Evolutionary conservation across 176 grass and related monocot genomes (phyloP), one percentile per base, ranked within the genome.

Genomic region (Chloris gayana): DNA sequence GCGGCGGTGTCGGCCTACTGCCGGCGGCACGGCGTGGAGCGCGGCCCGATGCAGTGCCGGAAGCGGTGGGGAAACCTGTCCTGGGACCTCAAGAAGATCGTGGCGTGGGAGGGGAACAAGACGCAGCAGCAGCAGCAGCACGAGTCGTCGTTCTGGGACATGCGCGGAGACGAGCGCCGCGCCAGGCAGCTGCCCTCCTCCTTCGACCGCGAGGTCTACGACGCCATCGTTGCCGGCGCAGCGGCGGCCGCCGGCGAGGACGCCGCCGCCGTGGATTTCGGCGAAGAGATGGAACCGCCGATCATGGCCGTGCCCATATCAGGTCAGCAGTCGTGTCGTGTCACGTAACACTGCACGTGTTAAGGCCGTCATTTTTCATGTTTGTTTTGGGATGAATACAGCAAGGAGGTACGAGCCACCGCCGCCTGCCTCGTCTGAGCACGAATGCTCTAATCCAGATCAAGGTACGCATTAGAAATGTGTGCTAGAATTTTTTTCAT

Each of bases 41-140:
- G 86, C 4, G 86, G 89, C 0, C 78, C 86, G 29, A 63, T 85
- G 82, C 90, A 88, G 83, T 88, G 86, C 82, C 82, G 86, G 69
- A 91, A 91, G 85, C 73, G 89, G 42, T 91, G 89, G 86, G 82
- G 85, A 44, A 91, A 91, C 69, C 78, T 91, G 18, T 85, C 86
- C 9, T 91, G 85, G 85, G 85, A 91, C 78, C 86, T 91, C 73
- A 91, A 88, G 79, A 91, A 85, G 86, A 88, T 91, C 72, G 82
- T 81, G 24, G 62, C 74, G 6, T 88, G 86, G 82, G 86, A 88
- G 56, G 81, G 35, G 22, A 81, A 37, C 35, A 37, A 77, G 56
- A 27, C 39, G 53, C 27, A 19, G 17, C 39, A 42, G 41, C 41
- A 42, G 72, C 8, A 13, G 58, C 47, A 6, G 77, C 72, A 41